phyloP scores from a whole-genome alignment of 73 alveolate genomes.

The Breviolum minutum region DNA sequence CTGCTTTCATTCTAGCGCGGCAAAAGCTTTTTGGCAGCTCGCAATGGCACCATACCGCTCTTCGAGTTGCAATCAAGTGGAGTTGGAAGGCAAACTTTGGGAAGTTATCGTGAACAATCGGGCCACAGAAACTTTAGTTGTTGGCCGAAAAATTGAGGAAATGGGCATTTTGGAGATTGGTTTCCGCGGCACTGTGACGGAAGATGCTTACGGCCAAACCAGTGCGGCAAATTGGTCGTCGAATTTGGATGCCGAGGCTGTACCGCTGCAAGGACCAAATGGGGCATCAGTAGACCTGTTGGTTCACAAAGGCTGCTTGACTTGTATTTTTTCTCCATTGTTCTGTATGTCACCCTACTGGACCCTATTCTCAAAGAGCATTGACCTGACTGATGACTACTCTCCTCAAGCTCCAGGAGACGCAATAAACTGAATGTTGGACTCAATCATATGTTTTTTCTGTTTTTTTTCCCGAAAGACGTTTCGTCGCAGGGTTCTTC shows the following conservation, averaged over 20 bases:
- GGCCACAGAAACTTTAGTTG: neutral
- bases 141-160: neutral
- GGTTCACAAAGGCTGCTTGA: slow-evolving; percentile 35
- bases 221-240: neutral
- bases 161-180: slow-evolving; percentile 13
- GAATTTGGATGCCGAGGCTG: neutral
- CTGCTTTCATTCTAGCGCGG: neutral
- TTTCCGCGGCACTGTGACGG: slow-evolving; percentile 50
- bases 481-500: no score
- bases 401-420: no score
- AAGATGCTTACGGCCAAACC: neutral
- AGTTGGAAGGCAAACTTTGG: slow-evolving; percentile 11
- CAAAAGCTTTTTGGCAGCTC: neutral
- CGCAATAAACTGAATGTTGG: no score
- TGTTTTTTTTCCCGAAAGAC: no score
- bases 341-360: no score
- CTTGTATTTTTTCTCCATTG: neutral
- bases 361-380: no score
- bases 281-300: neutral
- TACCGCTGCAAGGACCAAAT: neutral
- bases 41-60: slow-evolving; percentile 1
- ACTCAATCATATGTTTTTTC: no score
- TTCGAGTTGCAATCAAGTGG: neutral
- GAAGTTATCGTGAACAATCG: slow-evolving; percentile 34
- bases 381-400: no score